phyloP scores from a whole-genome alignment of 345 rosid species.

The Melaleuca quinquenervia region DNA sequence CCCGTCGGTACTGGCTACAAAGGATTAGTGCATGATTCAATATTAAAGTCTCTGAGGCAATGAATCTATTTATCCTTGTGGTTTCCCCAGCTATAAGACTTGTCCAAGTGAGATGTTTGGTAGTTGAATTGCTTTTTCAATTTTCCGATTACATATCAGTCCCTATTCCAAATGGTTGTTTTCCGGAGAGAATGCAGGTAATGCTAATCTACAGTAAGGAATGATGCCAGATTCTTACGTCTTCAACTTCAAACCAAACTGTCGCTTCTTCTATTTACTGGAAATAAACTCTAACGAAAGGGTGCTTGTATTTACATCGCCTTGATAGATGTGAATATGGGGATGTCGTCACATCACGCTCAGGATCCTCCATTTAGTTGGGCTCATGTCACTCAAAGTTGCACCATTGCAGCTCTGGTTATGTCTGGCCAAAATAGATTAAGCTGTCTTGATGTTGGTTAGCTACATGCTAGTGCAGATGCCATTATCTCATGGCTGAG shows the following conservation, averaged over 20 bases:
- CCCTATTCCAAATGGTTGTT: background rate
- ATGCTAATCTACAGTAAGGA: constrained; percentile 2
- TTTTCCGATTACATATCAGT: too few relatives aligned
- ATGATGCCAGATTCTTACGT: constrained; percentile 1
- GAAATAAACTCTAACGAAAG: background rate
- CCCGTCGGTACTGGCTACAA: too few relatives aligned
- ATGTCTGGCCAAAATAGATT: too few relatives aligned
- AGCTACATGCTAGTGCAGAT: too few relatives aligned
- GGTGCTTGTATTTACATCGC: background rate
- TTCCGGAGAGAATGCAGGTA: background rate
- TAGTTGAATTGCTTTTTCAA: background rate
- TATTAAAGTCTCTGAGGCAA: background rate
- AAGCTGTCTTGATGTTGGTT: too few relatives aligned
- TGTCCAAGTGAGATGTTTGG: background rate
- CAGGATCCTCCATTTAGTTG: background rate
- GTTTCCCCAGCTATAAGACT: background rate
- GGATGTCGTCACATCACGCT: background rate
- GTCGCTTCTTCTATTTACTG: background rate
- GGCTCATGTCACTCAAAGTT: too few relatives aligned
- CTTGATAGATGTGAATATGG: background rate
- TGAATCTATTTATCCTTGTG: background rate
- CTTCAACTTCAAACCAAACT: background rate
- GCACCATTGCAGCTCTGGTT: too few relatives aligned
- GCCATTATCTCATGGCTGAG: too few relatives aligned
- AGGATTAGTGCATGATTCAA: too few relatives aligned